These are phyloP conservation scores for California macrophylla DNA, from an alignment of 441 rosid species.

Conservation along the genomic window DNA sequence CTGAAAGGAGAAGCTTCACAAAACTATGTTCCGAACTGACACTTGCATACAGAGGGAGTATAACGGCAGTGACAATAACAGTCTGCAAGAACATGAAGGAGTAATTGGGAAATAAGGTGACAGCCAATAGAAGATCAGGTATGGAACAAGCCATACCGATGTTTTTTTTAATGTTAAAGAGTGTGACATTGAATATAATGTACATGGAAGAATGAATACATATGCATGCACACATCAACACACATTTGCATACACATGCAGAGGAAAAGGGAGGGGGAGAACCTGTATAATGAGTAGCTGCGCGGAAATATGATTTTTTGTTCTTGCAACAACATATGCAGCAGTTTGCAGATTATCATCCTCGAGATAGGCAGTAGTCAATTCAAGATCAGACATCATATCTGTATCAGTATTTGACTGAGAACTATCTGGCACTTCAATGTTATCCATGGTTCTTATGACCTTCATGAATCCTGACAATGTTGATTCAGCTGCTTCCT, in stretches of 20 bases:
- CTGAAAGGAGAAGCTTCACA: no score
- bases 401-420: constrained; percentile 37
- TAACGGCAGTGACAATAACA: background rate
- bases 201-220: background rate
- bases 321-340: constrained; percentile 71
- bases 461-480: constrained; percentile 60
- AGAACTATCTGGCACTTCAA: constrained; percentile 36
- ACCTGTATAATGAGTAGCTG: constrained; percentile 80
- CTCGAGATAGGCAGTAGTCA: constrained; percentile 47
- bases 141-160: background rate
- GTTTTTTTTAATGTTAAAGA: background rate
- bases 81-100: background rate
- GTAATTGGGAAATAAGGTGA: background rate
- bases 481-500: constrained; percentile 59
- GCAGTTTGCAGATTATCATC: constrained; percentile 71
- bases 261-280: constrained; percentile 1
- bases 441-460: constrained; percentile 61
- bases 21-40: no score
- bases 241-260: background rate
- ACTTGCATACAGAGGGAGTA: no score
- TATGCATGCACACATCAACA: background rate
- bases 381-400: constrained; percentile 49
- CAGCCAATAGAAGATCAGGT: background rate
- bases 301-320: constrained; percentile 68
- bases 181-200: background rate